Evolutionary conservation across 139 green algal species (phyloP), one percentile per base, ranked within the genome.

Genomic region (Volvox reticuliferus): DNA sequence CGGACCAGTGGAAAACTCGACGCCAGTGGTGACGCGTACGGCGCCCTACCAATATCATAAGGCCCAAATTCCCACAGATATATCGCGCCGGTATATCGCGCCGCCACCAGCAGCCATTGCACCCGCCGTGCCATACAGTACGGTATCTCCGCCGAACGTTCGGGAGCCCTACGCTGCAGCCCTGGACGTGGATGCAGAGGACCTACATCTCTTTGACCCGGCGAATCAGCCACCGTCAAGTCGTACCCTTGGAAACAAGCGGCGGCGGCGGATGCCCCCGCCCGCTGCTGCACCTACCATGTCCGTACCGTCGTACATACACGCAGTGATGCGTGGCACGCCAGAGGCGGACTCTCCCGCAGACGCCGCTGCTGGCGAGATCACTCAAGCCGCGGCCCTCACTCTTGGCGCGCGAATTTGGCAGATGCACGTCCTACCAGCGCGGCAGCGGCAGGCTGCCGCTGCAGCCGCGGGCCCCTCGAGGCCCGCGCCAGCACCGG

Each of bases 361-460:
- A 14, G 28, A 21, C 85, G 44, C 85, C 9, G 69, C 68, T 13
- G 67, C 14, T 24, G 85, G 37, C 35, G 69, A 71, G 1, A 17
- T 71, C 36, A 24, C 37, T 36, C 6, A 1, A 19, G 44, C 85
- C 18, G 69, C 68, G 2, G 50, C 73, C 0, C 30, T 83, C 71
- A 16, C 67, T 5, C 1, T 90, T 1, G 86, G 86, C 71, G 44
- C 73, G 1, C n/a, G 30, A n/a, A 63, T 76, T 20, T 90, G 86
- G 86, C 71, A 83, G 36, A n/a, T 75, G 68, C 85, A 89, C 69
- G 85, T 89, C 62, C 36, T 30, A 14, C 85, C 85, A 0, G 69
- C 83, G 36, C 83, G 44, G 84, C 37, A 73, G 86, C 30, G 19
- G 36, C 44, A 63, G 21, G 61, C 61, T 32, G 81, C 36, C 61